Evolutionary conservation across 2,329 filamentous ascomycete species (phyloP).

Genomic region (Neofusicoccum umdonicola): DNA sequence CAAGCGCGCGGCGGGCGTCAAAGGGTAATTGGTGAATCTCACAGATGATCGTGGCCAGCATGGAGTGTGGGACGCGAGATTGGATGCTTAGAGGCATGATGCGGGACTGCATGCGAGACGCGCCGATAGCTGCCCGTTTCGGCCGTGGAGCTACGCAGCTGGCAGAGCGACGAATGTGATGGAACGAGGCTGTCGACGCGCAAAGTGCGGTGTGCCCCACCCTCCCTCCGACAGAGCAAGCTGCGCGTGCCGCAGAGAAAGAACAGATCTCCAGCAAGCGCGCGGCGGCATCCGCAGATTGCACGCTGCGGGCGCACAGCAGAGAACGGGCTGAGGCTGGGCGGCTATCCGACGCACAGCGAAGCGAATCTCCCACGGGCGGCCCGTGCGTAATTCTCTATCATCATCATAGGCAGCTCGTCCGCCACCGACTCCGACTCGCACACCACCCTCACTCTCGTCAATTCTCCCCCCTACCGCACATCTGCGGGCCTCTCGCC

Average conservation of each 20-base stretch:
- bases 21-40: not conserved
- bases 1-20: not conserved
- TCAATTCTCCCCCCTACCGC: constrained; percentile 15
- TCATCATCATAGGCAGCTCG: constrained; percentile 15
- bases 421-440: constrained; percentile 9
- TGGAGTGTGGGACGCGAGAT: not conserved
- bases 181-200: not conserved
- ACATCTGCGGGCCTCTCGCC: constrained; percentile 4
- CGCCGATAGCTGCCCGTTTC: constrained; percentile 5
- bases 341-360: too few relatives aligned
- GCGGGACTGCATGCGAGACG: not conserved
- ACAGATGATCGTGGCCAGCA: not conserved
- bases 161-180: not conserved
- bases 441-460: not conserved
- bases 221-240: too few relatives aligned
- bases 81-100: not conserved
- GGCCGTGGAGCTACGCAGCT: not conserved
- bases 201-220: too few relatives aligned
- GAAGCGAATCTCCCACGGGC: not conserved
- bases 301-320: not conserved
- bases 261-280: not conserved
- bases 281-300: not conserved
- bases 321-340: too few relatives aligned
- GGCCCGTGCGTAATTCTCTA: constrained; percentile 2
- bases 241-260: not conserved